These are phyloP conservation scores for Colletotrichum destructivum DNA, from an alignment of 2,329 filamentous ascomycete genomes.

Conservation along the genomic window DNA sequence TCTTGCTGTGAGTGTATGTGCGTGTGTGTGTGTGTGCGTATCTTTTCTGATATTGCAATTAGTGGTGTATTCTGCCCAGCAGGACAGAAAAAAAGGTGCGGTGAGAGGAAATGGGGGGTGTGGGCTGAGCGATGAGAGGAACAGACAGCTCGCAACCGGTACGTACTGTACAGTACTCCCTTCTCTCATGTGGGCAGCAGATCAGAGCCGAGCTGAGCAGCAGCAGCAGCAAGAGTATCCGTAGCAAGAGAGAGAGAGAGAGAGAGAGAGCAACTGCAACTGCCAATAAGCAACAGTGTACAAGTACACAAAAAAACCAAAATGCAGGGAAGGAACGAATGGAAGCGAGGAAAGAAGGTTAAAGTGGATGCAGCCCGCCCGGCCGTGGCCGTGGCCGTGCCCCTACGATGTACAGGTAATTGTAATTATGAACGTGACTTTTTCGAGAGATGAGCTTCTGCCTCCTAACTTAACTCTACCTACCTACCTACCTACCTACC, in stretches of 20 bases:
- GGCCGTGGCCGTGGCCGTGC: neutral
- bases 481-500: too few species aligned
- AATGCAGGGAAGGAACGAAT: conserved; percentile 28
- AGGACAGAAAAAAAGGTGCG: conserved; percentile 26
- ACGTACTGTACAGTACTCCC: neutral
- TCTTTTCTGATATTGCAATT: neutral
- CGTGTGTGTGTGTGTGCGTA: neutral
- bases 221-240: neutral
- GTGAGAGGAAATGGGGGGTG: conserved; percentile 34
- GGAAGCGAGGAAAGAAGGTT: conserved; percentile 41
- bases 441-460: neutral
- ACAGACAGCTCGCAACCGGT: conserved; percentile 4
- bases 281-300: neutral
- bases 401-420: too few species aligned
- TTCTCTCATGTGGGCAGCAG: neutral
- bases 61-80: conserved; percentile 19
- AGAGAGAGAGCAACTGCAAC: neutral
- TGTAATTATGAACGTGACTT: too few species aligned
- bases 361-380: conserved; percentile 30
- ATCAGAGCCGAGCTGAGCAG: neutral
- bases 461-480: too few species aligned
- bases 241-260: neutral
- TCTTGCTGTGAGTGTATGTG: neutral
- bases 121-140: conserved; percentile 30
- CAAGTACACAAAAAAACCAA: neutral